Conservation (phyloP, 176 grass and related monocot species). For the Alloteropsis semialata region DNA sequence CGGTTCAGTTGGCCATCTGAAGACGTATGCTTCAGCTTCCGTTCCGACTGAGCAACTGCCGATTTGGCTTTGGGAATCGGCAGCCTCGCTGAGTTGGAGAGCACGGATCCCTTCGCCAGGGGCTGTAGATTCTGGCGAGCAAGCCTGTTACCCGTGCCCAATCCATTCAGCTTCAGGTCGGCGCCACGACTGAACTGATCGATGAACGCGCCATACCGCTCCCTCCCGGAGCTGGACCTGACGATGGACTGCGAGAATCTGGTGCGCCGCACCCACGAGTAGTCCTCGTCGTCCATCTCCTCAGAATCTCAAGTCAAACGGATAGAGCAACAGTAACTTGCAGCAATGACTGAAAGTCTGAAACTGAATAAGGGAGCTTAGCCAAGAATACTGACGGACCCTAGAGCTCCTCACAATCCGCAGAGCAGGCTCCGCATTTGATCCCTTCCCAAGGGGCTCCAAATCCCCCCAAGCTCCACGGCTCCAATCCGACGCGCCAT, state of each 20-base stretch:
- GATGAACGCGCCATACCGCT: slow-evolving; percentile 28
- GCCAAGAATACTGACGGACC: not conserved
- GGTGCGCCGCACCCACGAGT: slow-evolving; percentile 83
- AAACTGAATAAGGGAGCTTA: not conserved
- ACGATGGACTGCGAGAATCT: slow-evolving; percentile 69
- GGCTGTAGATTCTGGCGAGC: slow-evolving; percentile 5
- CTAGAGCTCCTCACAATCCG: slow-evolving; percentile 6
- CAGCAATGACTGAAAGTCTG: not conserved
- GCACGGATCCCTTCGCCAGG: not conserved
- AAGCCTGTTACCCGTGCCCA: slow-evolving; percentile 12
- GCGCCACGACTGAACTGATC: slow-evolving; percentile 16
- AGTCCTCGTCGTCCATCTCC: slow-evolving; percentile 81
- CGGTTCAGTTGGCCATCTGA: slow-evolving; percentile 32
- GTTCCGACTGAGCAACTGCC: slow-evolving; percentile 15
- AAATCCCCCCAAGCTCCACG: not conserved
- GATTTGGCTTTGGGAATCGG: slow-evolving; percentile 39
- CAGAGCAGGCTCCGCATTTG: not conserved
- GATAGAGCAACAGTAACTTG: not conserved
- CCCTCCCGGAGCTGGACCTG: slow-evolving; percentile 54
- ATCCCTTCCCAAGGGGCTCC: not conserved
- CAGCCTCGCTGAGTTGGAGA: slow-evolving; percentile 1
- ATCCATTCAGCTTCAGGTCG: not conserved
- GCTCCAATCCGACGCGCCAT: not conserved
- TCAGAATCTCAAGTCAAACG: not conserved
- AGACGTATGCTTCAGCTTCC: slow-evolving; percentile 26